Evolutionary conservation across 139 green algal species (phyloP), one percentile per base, ranked within the genome.

Genomic region (Mesotaenium endlicherianum): DNA sequence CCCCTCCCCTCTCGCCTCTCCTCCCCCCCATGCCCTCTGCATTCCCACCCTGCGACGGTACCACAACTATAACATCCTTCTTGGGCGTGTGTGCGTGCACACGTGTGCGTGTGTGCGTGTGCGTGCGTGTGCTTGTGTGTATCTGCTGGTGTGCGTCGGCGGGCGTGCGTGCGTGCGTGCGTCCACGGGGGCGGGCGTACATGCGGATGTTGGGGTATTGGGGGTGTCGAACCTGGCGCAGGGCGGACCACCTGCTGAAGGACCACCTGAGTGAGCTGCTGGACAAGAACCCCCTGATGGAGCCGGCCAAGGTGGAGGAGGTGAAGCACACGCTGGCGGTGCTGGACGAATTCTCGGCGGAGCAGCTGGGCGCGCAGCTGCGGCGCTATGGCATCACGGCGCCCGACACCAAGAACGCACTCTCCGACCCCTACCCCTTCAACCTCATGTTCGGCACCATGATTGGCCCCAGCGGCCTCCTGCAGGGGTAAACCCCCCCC

Each of bases 371-470:
- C 40, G 89, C 60, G 1, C 90, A 91, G 40, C 89, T 99, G 58
- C 93, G 90, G 80, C 79, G 92, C 41, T 98, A 93, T 79, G 91
- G 85, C 57, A 91, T 97, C 40, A 95, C 94, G 70, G 90, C 95
- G 0, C 96, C 96, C 1, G 96, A 98, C 72, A 99, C 96, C 49
- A 91, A 91, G 44, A 98, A 99, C 89, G 94, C 94, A 68, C 92
- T 99, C 55, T 92, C 86, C 4, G 79, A 87, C 2, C 95, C 96
- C 44, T 98, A 97, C 90, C 92, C 95, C 57, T 99, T 99, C 93
- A 99, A 99, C 91, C 93, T 99, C 14, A 99, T 99, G 96, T 99
- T 99, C 87, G 90, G 92, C 70, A 92, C 87, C 42, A 38, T 69
- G 17, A 91, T 90, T 34, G 88, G 90, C 30, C 87, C 87, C 64